These are phyloP conservation scores for Sorghum bicolor DNA, from an alignment of 176 grass and related monocot genomes.

Conservation along the genomic window Sorghum_bicolor_NCBIv3 NC_012878.2:9818001-9818500, in stretches of 20 bases:
- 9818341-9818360: no score
- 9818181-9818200: neutral
- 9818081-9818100: neutral
- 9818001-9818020: neutral
- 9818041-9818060: neutral
- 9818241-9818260: neutral
- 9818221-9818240: neutral
- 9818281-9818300: no score
- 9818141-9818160: neutral
- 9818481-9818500: no score
- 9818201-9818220: conserved; percentile 25
- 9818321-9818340: no score
- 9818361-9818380: neutral
- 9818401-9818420: no score
- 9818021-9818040: neutral
- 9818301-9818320: no score
- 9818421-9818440: no score
- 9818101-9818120: neutral
- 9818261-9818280: no score
- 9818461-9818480: no score
- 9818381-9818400: no score
- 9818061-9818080: neutral
- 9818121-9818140: neutral
- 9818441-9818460: no score
- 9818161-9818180: neutral